Evolutionary conservation across 2,329 filamentous ascomycete species (phyloP), one percentile per base, ranked within the genome.

Genomic region (Monosporascus sp.): DNA sequence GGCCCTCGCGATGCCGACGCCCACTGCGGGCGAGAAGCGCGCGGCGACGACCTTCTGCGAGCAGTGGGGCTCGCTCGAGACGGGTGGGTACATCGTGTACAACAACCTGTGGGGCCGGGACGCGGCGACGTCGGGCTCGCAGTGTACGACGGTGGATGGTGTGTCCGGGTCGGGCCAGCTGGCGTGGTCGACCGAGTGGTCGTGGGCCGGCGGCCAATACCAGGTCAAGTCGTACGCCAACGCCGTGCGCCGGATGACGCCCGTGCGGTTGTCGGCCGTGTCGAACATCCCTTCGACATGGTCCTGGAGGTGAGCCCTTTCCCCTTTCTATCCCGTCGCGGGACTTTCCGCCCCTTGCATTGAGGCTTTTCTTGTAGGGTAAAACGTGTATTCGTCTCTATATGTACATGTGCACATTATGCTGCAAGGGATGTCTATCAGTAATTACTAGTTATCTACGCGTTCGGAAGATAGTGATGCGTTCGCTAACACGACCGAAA

Each of bases 81-180:
- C 68, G 0, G 72, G 71, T 36, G 67, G 65, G 41, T 80, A 75
- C 64, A 79, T 70, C 46, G 60, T 81, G 51, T 80, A 79, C 67
- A 77, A 80, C 62, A 74, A 80, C 66, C 75, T 78, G 58, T 81
- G 78, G 78, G 76, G 76, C 25, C 50, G 68, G 45, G 61, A 55
- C 15, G 53, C 56, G 3, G 66, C 69, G 24, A 72, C 70, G 25
- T 66, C 67, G 0, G 74, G 74, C 52, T 66, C 57, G 39, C 75
- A 77, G 62, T 77, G 74, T 65, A 74, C 73, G 3, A 70, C 67
- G 5, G 58, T 77, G 7, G 65, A 70, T 60, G 66, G 64, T 11
- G 60, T 70, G 44, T 67, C 57, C 48, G 67, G 31, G 9, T 35
- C 67, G 49, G 65, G 50, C 58, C 67, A 52, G 2, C 62, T 77